A percentile compares a stretch with the other conserved stretches of the same genome.
phyloP scores from a whole-genome alignment of 208 protist genomes.

The Leishmania mexicana region DNA sequence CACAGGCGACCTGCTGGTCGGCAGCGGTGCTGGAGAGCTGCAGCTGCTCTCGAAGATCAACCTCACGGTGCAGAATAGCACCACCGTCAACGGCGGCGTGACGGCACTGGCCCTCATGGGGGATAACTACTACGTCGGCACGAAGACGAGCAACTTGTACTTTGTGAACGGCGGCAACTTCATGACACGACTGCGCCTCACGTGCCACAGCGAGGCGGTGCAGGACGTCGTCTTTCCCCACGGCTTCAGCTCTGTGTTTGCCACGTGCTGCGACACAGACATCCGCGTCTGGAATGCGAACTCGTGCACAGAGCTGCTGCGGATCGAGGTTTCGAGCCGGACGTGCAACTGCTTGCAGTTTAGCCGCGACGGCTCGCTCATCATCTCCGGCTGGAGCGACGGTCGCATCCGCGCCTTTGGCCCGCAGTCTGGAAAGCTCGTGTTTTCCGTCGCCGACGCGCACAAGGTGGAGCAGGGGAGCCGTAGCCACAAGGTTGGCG shows the following conservation, averaged over 20 bases:
- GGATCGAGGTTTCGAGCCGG: conserved; percentile 93
- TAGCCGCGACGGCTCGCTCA: conserved; percentile 90
- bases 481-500: conserved; percentile 50
- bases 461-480: conserved; percentile 89
- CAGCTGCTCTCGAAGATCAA: conserved; percentile 89
- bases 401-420: conserved; percentile 95
- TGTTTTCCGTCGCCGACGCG: conserved; percentile 97
- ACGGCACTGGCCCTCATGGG: conserved; percentile 81
- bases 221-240: conserved; percentile 94
- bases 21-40: conserved; percentile 90
- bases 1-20: conserved; percentile 88
- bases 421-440: conserved; percentile 94
- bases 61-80: conserved; percentile 76
- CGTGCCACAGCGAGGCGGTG: conserved; percentile 94
- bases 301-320: conserved; percentile 92
- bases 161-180: conserved; percentile 91
- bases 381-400: conserved; percentile 95
- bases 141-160: conserved; percentile 91
- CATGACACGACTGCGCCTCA: conserved; percentile 87
- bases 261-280: conserved; percentile 92
- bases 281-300: conserved; percentile 96
- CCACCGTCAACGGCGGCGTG: conserved; percentile 83
- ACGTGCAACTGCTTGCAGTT: conserved; percentile 95
- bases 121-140: conserved; percentile 91
- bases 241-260: conserved; percentile 95